Conservation (phyloP, 2,329 filamentous ascomycete species). For the Penicillium sp. region DNA sequence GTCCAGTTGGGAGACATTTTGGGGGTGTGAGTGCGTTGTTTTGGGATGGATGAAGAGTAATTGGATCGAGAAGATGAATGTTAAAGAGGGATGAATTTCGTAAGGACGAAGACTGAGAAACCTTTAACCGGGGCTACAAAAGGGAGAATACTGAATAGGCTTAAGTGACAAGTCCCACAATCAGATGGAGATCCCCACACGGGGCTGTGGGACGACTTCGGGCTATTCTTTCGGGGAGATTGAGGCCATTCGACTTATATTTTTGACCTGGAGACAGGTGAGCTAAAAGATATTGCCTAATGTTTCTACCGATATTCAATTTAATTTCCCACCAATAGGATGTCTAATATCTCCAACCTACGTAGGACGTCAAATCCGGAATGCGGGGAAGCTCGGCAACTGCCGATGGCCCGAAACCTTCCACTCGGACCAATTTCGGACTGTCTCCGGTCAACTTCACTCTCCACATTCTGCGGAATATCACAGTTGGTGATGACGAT, state of each 20-base stretch:
- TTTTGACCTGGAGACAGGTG: not conserved
- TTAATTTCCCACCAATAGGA: no score
- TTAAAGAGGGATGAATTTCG: no score
- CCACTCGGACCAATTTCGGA: not conserved
- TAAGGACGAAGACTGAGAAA: not conserved
- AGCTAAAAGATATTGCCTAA: no score
- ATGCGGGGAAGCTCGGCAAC: no score
- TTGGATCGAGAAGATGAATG: not conserved
- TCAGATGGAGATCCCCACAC: not conserved
- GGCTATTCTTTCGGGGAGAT: not conserved
- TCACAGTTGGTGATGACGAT: no score
- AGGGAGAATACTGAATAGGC: no score
- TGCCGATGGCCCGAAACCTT: no score
- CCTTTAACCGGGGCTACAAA: no score
- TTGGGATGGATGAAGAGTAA: not conserved
- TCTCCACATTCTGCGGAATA: not conserved
- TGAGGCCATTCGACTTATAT: not conserved
- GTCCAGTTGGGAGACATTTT: conserved; percentile 26
- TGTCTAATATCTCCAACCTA: no score
- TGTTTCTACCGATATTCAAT: no score
- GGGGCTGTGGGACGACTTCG: not conserved
- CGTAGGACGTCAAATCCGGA: no score
- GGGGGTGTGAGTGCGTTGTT: not conserved
- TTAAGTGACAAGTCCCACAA: no score
- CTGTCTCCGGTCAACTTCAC: not conserved